Base-by-base conservation (phyloP, 2,329 filamentous ascomycete species). In the Laburnicola sp. region DNA sequence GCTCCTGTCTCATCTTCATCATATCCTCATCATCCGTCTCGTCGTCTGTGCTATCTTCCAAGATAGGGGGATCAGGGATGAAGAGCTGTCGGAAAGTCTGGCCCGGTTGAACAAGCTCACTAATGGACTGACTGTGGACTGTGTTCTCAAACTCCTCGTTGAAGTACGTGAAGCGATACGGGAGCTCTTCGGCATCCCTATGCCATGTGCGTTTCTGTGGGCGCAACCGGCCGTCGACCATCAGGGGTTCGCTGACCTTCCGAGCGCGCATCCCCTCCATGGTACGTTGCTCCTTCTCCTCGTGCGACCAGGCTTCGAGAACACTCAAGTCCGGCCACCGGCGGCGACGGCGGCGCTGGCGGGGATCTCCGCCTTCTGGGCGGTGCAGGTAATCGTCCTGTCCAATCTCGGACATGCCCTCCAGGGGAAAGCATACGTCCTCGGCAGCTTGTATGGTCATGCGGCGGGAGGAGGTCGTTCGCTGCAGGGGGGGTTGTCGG, bases 131-230 rank as follows among this genome's bases (percentile, higher is more conserved):
- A 53, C 91, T 94, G 73, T 99, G 94, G 55, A 99, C 95, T 0
- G 94, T 99, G 71, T 89, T 95, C 64, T 91, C 88, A 49, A 97
- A 91, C 57, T 96, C 91, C 69, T 97, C 94, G 72, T 97, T 97
- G 80, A 99, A 99, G 73, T 99, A 99, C 0, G 94, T 97, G 71
- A 97, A 99, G 25, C 94, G 84, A 71, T 95, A 97, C 0, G 94
- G 94, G 0, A 87, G 85, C 58, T 97, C 93, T 54, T 96, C 92
- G 57, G 94, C 89, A 46, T 89, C 86, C 34, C 88, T 84, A 70
- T 91, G 93, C 93, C 93, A 99, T 10, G 83, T 83, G 60, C 88
- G 86, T 62, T 75, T 77, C 34, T 89, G 85, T 9, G 92, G 91
- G 4, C 94, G 86, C 38, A 99, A 76, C 47, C 94, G 84, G 0